Base-by-base conservation (phyloP, 208 protist species). In the Crithidia fasciculata region DNA sequence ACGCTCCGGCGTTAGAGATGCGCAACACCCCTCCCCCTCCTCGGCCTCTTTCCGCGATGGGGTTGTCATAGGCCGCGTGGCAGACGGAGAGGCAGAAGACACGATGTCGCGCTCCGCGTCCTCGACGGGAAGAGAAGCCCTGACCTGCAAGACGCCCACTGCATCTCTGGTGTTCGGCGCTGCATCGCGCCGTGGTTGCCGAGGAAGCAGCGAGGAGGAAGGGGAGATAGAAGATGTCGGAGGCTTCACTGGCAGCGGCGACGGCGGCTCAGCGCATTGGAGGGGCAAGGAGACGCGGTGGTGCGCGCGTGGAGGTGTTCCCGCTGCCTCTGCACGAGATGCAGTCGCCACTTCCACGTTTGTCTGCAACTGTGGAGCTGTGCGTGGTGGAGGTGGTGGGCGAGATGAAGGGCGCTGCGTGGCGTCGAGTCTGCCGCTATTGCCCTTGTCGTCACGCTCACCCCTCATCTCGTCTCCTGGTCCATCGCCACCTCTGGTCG, bases 61-160 rank as follows among this genome's bases (percentile, higher is more conserved):
- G 28, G 28, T 28, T 0, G 28, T 28, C 28, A 28, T 28, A 28
- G 28, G 28, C 28, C 28, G 28, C 28, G 28, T 28, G 28, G 54
- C 67, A 8, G 56, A 81, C 5, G 64, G 68, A 13, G 58, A 58
- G 37, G 28, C 28, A 28, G 74, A 80, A 5, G 67, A 74, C 19
- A 74, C 10, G 3, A 74, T n/a, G 36, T 74, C 74, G 12, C 61
- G 62, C 53, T 81, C 69, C 2, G 41, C 76, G 16, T 81, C 76
- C 3, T 59, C 71, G 3, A 70, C 41, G 45, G 45, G 45, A 49
- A 49, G 45, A 49, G 45, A 49, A 49, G 0, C 45, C 12, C 12
- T 49, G 45, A 13, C 45, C 12, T 49, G 45, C 45, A 49, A 49
- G 45, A 13, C 45, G 2, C 9, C 45, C 45, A 13, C 54, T 2